Conservation (phyloP, 1,284 basidiomycete genomes). For the Leccinum fallax region DNA sequence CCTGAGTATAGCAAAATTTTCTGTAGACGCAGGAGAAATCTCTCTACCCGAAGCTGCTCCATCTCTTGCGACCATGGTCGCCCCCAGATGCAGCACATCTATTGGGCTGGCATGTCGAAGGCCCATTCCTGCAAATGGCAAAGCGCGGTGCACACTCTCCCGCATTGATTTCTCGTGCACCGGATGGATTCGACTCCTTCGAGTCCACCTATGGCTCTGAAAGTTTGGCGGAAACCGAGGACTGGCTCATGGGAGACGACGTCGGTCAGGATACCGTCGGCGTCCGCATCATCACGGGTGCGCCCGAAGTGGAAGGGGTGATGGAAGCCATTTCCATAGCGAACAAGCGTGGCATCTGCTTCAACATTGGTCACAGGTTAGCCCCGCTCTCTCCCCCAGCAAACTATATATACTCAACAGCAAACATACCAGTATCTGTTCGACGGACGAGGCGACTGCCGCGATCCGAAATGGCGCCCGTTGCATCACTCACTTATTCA, state of each 20-base stretch:
- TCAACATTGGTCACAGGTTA: constrained; percentile 87
- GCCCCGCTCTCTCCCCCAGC: constrained; percentile 10
- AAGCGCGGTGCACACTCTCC: constrained; percentile 83
- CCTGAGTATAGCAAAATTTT: background rate
- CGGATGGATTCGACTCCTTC: constrained; percentile 59
- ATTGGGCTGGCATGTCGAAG: constrained; percentile 89
- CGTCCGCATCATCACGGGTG: constrained; percentile 83
- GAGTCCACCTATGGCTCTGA: constrained; percentile 74
- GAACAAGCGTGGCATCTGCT: constrained; percentile 66
- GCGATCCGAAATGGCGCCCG: constrained; percentile 74
- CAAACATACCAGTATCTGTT: constrained; percentile 50
- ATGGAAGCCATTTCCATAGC: constrained; percentile 67
- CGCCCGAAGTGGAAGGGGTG: constrained; percentile 85
- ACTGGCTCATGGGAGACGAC: constrained; percentile 59
- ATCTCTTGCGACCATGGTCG: constrained; percentile 64
- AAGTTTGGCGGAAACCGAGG: constrained; percentile 62
- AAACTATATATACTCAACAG: constrained; percentile 10
- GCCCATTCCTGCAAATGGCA: constrained; percentile 79
- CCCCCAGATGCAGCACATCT: constrained; percentile 64
- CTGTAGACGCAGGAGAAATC: constrained; percentile 72
- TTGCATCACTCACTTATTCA: constrained; percentile 91
- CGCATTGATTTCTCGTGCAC: constrained; percentile 66
- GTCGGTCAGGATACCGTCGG: constrained; percentile 46
- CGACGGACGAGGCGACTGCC: constrained; percentile 65
- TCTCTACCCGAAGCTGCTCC: constrained; percentile 67